Evolutionary conservation across 2,329 filamentous ascomycete genomes (phyloP).

Genomic region (Coniochaeta hoffmannii): DNA sequence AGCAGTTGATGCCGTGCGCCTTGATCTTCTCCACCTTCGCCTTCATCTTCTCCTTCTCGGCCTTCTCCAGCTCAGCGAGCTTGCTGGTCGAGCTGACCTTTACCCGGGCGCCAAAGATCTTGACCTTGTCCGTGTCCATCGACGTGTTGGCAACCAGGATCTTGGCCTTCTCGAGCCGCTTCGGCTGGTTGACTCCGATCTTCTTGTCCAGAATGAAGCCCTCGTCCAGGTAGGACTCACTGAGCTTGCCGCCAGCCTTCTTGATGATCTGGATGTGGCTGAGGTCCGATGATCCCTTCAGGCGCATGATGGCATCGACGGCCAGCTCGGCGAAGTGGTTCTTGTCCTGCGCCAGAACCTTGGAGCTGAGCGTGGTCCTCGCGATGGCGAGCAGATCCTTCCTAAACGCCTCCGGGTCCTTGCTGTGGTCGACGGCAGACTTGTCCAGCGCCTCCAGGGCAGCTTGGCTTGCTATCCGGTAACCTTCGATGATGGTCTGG

Average conservation of each 20-base stretch:
- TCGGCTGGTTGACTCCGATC: slow-evolving; percentile 97
- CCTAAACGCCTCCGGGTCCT: slow-evolving; percentile 73
- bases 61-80: slow-evolving; percentile 96
- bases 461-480: slow-evolving; percentile 90
- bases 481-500: slow-evolving; percentile 98
- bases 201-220: slow-evolving; percentile 99
- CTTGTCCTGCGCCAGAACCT: slow-evolving; percentile 90
- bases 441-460: slow-evolving; percentile 79
- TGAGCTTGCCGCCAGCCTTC: slow-evolving; percentile 95
- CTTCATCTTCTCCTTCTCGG: slow-evolving; percentile 99
- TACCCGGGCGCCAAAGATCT: slow-evolving; percentile 95
- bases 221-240: slow-evolving; percentile 94
- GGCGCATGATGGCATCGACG: slow-evolving; percentile 81
- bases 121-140: slow-evolving; percentile 99
- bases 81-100: slow-evolving; percentile 96
- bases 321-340: slow-evolving; percentile 87
- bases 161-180: slow-evolving; percentile 95
- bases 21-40: slow-evolving; percentile 99
- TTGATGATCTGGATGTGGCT: slow-evolving; percentile 99
- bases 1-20: slow-evolving; percentile 98
- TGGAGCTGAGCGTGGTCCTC: slow-evolving; percentile 91
- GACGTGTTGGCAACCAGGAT: slow-evolving; percentile 96
- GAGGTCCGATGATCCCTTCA: slow-evolving; percentile 85
- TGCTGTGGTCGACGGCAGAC: slow-evolving; percentile 83
- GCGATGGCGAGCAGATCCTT: slow-evolving; percentile 87